phyloP scores from a whole-genome alignment of 768 basidiomycete genomes.

The Lentinula detonsa region DNA sequence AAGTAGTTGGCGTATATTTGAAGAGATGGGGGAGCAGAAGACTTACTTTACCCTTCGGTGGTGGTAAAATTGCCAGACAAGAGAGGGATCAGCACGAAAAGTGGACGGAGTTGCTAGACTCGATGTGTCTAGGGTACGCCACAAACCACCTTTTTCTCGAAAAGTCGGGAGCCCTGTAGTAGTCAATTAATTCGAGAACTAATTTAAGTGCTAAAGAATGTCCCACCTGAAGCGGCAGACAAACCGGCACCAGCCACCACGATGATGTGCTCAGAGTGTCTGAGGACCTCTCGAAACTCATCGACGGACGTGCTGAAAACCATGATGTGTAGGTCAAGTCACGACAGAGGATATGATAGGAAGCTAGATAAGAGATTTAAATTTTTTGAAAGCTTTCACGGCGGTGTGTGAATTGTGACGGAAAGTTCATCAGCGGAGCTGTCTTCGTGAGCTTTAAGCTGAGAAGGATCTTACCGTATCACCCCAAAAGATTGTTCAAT shows the following conservation, averaged over 20 bases:
- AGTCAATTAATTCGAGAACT: not conserved
- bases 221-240: constrained; percentile 18
- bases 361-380: not conserved
- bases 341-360: not conserved
- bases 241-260: constrained; percentile 18
- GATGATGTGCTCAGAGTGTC: constrained; percentile 14
- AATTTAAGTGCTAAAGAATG: no score
- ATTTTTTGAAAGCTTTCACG: not conserved
- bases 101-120: constrained; percentile 48
- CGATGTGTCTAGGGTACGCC: constrained; percentile 44
- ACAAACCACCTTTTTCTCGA: constrained; percentile 44
- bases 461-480: not conserved
- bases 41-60: constrained; percentile 46
- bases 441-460: not conserved
- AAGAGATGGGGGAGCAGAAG: not conserved
- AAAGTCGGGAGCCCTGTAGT: constrained; percentile 43
- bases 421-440: not conserved
- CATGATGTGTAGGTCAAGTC: not conserved
- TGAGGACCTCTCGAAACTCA: constrained; percentile 8
- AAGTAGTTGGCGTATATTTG: not conserved
- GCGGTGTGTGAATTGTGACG: not conserved
- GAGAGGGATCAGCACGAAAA: constrained; percentile 40
- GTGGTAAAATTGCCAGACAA: constrained; percentile 64
- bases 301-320: constrained; percentile 1
- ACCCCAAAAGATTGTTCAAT: not conserved